Evolutionary conservation across 768 basidiomycete species (phyloP).

Genomic region (Leucogyrophana mollusca): DNA sequence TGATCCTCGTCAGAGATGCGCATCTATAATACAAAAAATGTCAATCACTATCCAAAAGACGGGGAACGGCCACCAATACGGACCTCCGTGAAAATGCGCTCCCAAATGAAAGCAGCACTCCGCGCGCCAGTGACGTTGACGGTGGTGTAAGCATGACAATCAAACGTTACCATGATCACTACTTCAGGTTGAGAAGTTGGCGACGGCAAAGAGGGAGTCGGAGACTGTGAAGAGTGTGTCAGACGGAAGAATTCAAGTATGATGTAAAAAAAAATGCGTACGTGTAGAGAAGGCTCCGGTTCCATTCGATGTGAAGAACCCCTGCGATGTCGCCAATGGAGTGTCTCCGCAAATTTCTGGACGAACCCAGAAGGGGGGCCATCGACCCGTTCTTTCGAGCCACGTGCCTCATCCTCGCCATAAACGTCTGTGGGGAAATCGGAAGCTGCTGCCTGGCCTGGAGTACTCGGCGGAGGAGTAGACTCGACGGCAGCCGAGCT

Average conservation of each 20-base stretch:
- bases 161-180: constrained; percentile 67
- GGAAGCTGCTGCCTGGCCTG: constrained; percentile 47
- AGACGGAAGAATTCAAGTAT: constrained; percentile 8
- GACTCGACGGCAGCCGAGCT: constrained; percentile 63
- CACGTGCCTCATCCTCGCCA: constrained; percentile 34
- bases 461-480: constrained; percentile 71
- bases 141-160: constrained; percentile 71
- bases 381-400: constrained; percentile 27
- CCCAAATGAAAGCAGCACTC: constrained; percentile 68
- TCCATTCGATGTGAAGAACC: constrained; percentile 24
- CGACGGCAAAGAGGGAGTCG: constrained; percentile 27
- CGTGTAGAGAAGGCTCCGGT: constrained; percentile 13
- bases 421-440: constrained; percentile 38
- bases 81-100: constrained; percentile 80
- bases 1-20: constrained; percentile 85
- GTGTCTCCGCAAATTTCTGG: constrained; percentile 30
- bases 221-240: constrained; percentile 19
- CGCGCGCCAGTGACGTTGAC: constrained; percentile 71
- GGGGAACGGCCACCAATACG: constrained; percentile 14
- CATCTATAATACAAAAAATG: constrained; percentile 48
- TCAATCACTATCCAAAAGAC: constrained; percentile 7
- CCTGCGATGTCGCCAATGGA: constrained; percentile 23
- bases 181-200: constrained; percentile 32
- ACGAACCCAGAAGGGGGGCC: constrained; percentile 22
- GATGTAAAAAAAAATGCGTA: constrained; percentile 11